Base-by-base conservation (phyloP, 352 stramenopile species). In the Pythium brassicae region DNA sequence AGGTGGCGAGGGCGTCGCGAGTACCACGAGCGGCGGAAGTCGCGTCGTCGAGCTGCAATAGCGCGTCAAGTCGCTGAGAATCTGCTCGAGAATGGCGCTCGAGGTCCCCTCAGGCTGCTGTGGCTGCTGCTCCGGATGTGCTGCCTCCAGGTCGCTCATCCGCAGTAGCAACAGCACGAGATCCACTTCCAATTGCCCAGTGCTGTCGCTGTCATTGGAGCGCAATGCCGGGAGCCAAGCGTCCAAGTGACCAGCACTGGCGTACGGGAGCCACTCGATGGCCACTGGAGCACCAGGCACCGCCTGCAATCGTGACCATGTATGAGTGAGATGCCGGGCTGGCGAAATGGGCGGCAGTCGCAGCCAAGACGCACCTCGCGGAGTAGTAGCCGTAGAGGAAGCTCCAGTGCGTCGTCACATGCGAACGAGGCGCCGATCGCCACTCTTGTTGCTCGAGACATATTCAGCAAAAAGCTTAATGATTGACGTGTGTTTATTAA, bases 131-230 rank as follows among this genome's bases (percentile, higher is more conserved):
- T 90, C 79, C 19, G 79, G 79, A 67, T 90, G 79, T 37, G 55
- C 66, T 8, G 67, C 62, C 55, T 71, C 65, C 3, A 87, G 62
- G 57, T 90, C 79, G 55, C 69, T 80, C 12, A 87, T 40, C 8
- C 79, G 79, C 20, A 90, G 66, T 3, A 90, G 62, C 26, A 87
- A 60, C 32, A 87, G 50, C n/a, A 87, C 56, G 23, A 89, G 61
- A 55, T 86, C 65, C 3, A 63, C 52, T 39, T 48, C 46, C 10
- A 35, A 4, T 4, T 35, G 29, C 10, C 29, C 29, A 35, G 29
- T 35, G 29, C 29, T 35, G 10, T 10, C 10, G 29, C 29, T 35
- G 29, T 4, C 29, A 35, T 35, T 35, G 29, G 29, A 35, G 10
- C 29, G 29, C 29, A 35, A 35, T 35, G 29, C 29, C 10, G 29